phyloP scores from a whole-genome alignment of 2,329 filamentous ascomycete species.

The Paradendryphiella salina region DNA sequence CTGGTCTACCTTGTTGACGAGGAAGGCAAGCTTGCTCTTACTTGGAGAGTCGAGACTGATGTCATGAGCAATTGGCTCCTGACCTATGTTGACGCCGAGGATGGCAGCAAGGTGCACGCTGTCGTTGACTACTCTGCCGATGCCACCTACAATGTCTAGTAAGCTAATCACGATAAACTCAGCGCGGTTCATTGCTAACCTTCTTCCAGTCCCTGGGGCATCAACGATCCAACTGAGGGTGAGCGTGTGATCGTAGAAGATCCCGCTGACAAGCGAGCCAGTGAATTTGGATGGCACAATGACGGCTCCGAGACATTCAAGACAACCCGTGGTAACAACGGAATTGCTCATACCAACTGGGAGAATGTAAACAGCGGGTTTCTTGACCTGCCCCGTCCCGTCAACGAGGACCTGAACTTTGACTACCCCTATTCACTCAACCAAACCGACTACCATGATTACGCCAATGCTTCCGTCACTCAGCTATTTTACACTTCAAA shows the following conservation, averaged over 20 bases:
- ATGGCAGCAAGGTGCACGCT: constrained; percentile 54
- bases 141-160: constrained; percentile 60
- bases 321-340: constrained; percentile 63
- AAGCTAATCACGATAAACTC: constrained; percentile 16
- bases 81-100: constrained; percentile 59
- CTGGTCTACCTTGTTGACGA: constrained; percentile 59
- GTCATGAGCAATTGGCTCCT: constrained; percentile 62
- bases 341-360: constrained; percentile 58
- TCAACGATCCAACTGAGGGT: constrained; percentile 59
- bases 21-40: constrained; percentile 54
- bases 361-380: constrained; percentile 46
- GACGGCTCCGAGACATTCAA: constrained; percentile 56
- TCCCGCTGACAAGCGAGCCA: constrained; percentile 54
- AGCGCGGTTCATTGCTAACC: constrained; percentile 4
- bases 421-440: constrained; percentile 35
- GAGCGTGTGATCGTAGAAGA: constrained; percentile 51
- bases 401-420: constrained; percentile 51
- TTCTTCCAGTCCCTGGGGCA: constrained; percentile 50
- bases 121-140: constrained; percentile 63
- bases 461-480: constrained; percentile 59
- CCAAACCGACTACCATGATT: constrained; percentile 39
- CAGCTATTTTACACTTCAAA: constrained; percentile 66
- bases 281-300: constrained; percentile 59
- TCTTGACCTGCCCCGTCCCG: constrained; percentile 57
- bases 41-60: constrained; percentile 64